Conservation (phyloP, 2,329 filamentous ascomycete genomes). For the Colletotrichum sublineola region DNA sequence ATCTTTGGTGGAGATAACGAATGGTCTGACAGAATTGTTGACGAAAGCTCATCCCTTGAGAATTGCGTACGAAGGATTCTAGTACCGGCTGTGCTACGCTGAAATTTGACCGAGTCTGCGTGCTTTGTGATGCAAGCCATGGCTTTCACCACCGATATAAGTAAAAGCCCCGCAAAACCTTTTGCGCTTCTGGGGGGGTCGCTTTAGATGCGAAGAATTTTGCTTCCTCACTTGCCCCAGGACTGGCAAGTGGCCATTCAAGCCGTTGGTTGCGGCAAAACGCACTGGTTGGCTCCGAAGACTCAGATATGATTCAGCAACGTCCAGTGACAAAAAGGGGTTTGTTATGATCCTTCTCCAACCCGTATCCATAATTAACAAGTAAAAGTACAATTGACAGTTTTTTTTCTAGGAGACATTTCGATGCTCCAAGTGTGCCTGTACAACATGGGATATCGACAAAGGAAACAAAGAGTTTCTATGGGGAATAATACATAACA, state of each 20-base stretch:
- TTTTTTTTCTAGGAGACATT: neutral
- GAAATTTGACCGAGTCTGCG: too few species aligned
- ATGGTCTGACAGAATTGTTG: too few species aligned
- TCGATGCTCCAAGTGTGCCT: neutral
- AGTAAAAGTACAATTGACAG: neutral
- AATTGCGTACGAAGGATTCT: too few species aligned
- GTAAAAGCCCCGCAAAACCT: too few species aligned
- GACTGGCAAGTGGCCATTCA: conserved; percentile 30
- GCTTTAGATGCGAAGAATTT: too few species aligned
- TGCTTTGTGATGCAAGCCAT: too few species aligned
- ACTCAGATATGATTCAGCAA: neutral
- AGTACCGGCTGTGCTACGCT: too few species aligned
- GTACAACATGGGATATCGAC: neutral
- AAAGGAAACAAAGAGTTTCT: neutral
- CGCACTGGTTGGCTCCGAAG: neutral
- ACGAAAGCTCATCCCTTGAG: too few species aligned
- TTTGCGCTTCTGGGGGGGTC: too few species aligned
- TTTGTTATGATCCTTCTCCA: neutral
- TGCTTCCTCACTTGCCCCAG: neutral
- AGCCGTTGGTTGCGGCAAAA: conserved; percentile 23
- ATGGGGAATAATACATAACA: conserved; percentile 9
- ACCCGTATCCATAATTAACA: neutral
- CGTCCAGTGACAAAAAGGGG: neutral
- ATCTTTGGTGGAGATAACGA: too few species aligned
- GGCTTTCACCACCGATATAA: too few species aligned